Conservation (phyloP, 768 basidiomycete genomes). For the Phlebiopsis gigantea region DNA sequence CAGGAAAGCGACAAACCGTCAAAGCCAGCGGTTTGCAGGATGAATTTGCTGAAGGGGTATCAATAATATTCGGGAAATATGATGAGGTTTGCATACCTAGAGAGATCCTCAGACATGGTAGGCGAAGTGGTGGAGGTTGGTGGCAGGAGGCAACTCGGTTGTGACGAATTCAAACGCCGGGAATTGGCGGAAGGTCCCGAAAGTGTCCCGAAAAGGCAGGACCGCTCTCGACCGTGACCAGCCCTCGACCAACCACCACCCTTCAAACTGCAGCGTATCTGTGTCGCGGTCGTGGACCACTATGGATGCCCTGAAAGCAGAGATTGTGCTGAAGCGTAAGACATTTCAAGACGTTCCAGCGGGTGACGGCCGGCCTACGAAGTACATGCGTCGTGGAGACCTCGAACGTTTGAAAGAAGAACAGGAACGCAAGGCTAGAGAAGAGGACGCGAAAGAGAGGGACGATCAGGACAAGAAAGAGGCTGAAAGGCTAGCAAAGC, state of each 20-base stretch:
- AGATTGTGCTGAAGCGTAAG: conserved; percentile 87
- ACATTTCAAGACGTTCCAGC: conserved; percentile 45
- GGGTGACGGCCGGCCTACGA: conserved; percentile 46
- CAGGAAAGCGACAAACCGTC: conserved; percentile 52
- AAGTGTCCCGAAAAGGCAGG: conserved; percentile 8
- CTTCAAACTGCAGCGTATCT: neutral
- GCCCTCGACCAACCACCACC: neutral
- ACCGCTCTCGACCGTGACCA: conserved; percentile 1
- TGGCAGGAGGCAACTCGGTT: conserved; percentile 9
- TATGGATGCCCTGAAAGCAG: conserved; percentile 91
- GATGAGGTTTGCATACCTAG: conserved; percentile 37
- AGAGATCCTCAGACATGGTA: conserved; percentile 59
- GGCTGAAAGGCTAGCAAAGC: conserved; percentile 23
- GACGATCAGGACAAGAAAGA: conserved; percentile 17
- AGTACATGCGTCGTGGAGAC: conserved; percentile 93
- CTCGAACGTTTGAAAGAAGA: conserved; percentile 64
- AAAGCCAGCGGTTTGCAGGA: conserved; percentile 93
- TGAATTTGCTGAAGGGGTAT: conserved; percentile 57
- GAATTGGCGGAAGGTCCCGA: conserved; percentile 10
- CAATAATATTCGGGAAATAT: neutral
- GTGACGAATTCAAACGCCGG: conserved; percentile 1
- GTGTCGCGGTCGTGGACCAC: neutral
- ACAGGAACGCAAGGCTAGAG: conserved; percentile 33
- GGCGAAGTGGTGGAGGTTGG: conserved; percentile 19
- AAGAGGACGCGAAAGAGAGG: conserved; percentile 28